Evolutionary conservation across 78 protist species (phyloP).

Genomic region (Parvularia atlantis): DNA sequence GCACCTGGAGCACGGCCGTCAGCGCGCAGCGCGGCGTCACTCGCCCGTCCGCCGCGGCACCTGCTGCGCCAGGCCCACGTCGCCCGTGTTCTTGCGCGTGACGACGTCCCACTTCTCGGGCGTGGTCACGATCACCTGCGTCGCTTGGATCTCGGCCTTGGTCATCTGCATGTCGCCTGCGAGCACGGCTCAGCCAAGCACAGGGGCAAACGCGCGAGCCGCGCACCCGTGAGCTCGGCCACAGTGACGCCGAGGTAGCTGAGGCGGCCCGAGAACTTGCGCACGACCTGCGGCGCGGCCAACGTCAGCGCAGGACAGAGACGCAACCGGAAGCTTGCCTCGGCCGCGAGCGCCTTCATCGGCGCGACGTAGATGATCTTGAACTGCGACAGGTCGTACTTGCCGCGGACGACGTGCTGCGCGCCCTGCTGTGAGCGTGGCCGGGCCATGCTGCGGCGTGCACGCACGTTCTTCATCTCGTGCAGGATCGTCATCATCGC

Average conservation of each 20-base stretch:
- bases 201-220: too few species aligned
- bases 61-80: conserved; percentile 36
- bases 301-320: too few species aligned
- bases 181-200: too few species aligned
- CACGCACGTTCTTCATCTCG: conserved; percentile 38
- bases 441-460: background rate
- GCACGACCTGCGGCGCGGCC: too few species aligned
- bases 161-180: conserved; percentile 98
- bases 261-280: conserved; percentile 55
- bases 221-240: conserved; percentile 87
- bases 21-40: too few species aligned
- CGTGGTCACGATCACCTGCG: conserved; percentile 92
- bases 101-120: conserved; percentile 99
- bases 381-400: too few species aligned
- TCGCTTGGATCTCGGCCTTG: conserved; percentile 29
- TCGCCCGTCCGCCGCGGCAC: background rate
- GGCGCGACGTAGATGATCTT: conserved; percentile 99
- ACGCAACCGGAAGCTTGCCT: too few species aligned
- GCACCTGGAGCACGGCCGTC: conserved; percentile 35
- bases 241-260: conserved; percentile 59
- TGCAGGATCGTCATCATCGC: conserved; percentile 53
- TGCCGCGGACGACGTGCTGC: conserved; percentile 5
- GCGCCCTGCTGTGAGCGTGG: too few species aligned
- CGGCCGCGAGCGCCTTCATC: conserved; percentile 98
- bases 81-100: conserved; percentile 88